Evolutionary conservation across 208 protist genomes (phyloP), one percentile per base, ranked within the genome.

Genomic region (Acanthamoeba triangularis): DNA sequence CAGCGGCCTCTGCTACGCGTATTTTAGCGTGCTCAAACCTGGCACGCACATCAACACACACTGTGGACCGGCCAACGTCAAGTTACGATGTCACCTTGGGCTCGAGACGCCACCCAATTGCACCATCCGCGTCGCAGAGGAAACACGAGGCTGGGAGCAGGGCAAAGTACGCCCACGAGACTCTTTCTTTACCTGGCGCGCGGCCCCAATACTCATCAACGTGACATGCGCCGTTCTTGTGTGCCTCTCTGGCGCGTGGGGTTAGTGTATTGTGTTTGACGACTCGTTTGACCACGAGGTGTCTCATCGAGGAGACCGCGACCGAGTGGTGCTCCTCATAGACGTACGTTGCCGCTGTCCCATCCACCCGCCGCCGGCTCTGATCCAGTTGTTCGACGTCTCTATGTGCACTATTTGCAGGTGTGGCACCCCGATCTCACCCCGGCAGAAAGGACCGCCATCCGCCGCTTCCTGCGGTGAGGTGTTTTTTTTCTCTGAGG

Each of bases 11-110:
- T 78, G 67, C 30, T 94, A 94, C n/a, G 91, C 91, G 11, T 94
- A 94, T 41, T 94, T 94, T 41, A 72, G 52, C 18, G 91, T 94
- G 67, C 47, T 94, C n/a, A 80, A 94, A 37, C 54, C 91, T 30
- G 91, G 91, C 20, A 94, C 91, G 30, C 91, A 84, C 35, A 94
- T 94, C 37, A 35, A 20, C 30, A 56, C 91, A 7, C 91, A 94
- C 91, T 94, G 63, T n/a, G 91, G 91, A 44, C 91, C 91, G 5
- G 91, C 91, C 65, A 94, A 94, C 69, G n/a, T 94, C 30, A 94
- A 94, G 44, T 25, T 94, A 35, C 91, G 91, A 18, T 94, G 91
- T 28, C 91, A 94, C 25, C 72, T 94, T 1, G 91, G 91, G 28
- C 91, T 94, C 30, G 72, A 94, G 52, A 52, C 52, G 7, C 72